phyloP scores from a whole-genome alignment of 371 early-diverging fungal genomes.

The Nematocida sp. region DNA sequence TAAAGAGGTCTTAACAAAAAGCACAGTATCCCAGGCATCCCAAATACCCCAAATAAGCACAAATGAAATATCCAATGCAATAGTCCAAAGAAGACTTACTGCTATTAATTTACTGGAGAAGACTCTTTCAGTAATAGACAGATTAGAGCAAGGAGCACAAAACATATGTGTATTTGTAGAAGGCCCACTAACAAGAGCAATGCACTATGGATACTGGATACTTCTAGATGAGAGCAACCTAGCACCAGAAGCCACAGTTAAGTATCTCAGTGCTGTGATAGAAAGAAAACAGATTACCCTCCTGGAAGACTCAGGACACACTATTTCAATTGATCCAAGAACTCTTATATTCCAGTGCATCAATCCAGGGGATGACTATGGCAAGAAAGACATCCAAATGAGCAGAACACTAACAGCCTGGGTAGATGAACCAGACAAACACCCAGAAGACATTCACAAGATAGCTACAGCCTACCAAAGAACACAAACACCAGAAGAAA shows the following conservation, averaged over 20 bases:
- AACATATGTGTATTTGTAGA: conserved; percentile 74
- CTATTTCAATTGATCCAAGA: conserved; percentile 8
- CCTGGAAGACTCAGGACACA: conserved; percentile 13
- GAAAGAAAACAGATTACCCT: neutral
- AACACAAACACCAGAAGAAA: neutral
- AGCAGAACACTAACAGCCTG: conserved; percentile 21
- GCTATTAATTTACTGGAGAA: neutral
- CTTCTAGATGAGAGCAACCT: conserved; percentile 98
- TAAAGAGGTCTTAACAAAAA: neutral
- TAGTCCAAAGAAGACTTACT: no score
- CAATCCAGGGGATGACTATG: conserved; percentile 94
- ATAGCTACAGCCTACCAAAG: conserved; percentile 28
- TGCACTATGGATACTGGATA: conserved; percentile 95
- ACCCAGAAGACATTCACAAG: conserved; percentile 26
- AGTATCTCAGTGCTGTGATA: conserved; percentile 18
- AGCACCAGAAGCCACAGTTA: conserved; percentile 8
- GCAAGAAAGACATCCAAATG: conserved; percentile 76
- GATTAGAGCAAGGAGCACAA: conserved; percentile 79
- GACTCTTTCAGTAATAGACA: neutral
- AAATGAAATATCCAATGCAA: no score
- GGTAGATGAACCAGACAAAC: conserved; percentile 22
- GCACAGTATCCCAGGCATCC: neutral
- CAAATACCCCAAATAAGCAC: no score
- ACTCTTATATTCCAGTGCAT: conserved; percentile 87
- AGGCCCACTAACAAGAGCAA: conserved; percentile 85